phyloP scores from a whole-genome alignment of 2,329 filamentous ascomycete genomes.

The Calonectria hawksworthii region DNA sequence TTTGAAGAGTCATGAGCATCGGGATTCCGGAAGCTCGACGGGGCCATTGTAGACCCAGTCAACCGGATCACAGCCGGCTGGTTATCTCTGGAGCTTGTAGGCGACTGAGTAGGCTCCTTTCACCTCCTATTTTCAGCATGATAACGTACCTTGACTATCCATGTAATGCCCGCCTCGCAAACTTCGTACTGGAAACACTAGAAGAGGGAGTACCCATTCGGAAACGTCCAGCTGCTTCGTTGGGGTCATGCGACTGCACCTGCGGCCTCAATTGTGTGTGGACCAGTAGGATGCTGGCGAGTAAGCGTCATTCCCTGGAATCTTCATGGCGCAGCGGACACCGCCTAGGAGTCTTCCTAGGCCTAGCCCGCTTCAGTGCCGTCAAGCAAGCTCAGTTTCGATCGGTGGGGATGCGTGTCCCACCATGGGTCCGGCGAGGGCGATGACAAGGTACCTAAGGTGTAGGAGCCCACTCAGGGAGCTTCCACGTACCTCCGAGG shows the following conservation, averaged over 20 bases:
- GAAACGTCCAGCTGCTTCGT: conserved; percentile 25
- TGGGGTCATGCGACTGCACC: conserved; percentile 25
- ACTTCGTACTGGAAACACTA: conserved; percentile 10
- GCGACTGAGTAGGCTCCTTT: conserved; percentile 1
- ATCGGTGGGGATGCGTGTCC: conserved; percentile 41
- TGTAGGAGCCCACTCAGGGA: conserved; percentile 14
- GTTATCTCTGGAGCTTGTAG: conserved; percentile 17
- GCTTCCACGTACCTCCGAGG: conserved; percentile 1
- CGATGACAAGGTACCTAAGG: conserved; percentile 23
- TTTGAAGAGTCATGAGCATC: conserved; percentile 22
- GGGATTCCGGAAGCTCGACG: conserved; percentile 20
- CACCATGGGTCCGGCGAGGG: conserved; percentile 21
- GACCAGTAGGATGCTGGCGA: conserved; percentile 45
- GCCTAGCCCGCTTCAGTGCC: conserved; percentile 29
- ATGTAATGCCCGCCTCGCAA: conserved; percentile 7
- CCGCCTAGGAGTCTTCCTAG: conserved; percentile 31
- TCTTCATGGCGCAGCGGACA: conserved; percentile 40
- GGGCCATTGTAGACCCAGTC: conserved; percentile 4
- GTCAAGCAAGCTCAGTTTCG: conserved; percentile 31
- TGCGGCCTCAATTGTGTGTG: conserved; percentile 16
- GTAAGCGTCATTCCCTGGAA: conserved; percentile 47
- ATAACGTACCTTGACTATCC: conserved; percentile 5
- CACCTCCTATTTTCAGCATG: conserved; percentile 11
- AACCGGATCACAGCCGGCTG: conserved; percentile 24
- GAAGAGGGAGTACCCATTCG: conserved; percentile 20